These are phyloP conservation scores for Botrytis paeoniae DNA, from an alignment of 2,329 filamentous ascomycete genomes.

Conservation along the genomic window DNA sequence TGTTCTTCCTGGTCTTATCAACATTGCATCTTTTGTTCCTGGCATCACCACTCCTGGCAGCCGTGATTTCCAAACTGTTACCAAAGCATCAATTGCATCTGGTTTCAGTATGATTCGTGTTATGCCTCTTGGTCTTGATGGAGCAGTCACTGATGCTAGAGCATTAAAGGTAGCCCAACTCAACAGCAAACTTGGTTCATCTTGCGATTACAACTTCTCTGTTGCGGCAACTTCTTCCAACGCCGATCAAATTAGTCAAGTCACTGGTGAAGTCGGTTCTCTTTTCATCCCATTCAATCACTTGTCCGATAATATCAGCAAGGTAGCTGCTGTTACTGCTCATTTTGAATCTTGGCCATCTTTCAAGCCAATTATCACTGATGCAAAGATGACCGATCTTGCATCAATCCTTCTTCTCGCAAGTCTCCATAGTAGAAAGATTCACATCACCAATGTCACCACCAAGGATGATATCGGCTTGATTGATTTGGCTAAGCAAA, in stretches of 20 bases:
- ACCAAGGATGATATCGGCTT: constrained; percentile 75
- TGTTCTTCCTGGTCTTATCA: constrained; percentile 71
- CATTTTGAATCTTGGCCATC: constrained; percentile 77
- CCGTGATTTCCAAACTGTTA: constrained; percentile 65
- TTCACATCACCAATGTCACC: constrained; percentile 79
- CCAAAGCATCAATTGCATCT: constrained; percentile 68
- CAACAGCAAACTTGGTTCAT: constrained; percentile 64
- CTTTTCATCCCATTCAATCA: constrained; percentile 80
- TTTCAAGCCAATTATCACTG: constrained; percentile 77
- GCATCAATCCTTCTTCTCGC: constrained; percentile 77
- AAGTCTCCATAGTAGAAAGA: constrained; percentile 72
- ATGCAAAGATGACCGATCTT: constrained; percentile 76
- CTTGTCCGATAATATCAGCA: constrained; percentile 78
- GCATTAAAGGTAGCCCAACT: constrained; percentile 70
- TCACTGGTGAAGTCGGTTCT: constrained; percentile 72
- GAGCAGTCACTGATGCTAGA: constrained; percentile 68
- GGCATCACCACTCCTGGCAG: constrained; percentile 64
- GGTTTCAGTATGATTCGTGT: constrained; percentile 80
- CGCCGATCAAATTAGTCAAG: constrained; percentile 68
- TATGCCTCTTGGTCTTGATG: constrained; percentile 72
- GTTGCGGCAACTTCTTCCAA: constrained; percentile 72
- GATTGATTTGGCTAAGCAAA: constrained; percentile 74
- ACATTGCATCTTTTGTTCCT: constrained; percentile 76
- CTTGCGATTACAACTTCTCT: constrained; percentile 79
- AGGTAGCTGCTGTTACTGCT: constrained; percentile 73